These are phyloP conservation scores for Mycosphaerella sp. DNA, from an alignment of 2,329 filamentous ascomycete genomes.

Conservation along the genomic window DNA sequence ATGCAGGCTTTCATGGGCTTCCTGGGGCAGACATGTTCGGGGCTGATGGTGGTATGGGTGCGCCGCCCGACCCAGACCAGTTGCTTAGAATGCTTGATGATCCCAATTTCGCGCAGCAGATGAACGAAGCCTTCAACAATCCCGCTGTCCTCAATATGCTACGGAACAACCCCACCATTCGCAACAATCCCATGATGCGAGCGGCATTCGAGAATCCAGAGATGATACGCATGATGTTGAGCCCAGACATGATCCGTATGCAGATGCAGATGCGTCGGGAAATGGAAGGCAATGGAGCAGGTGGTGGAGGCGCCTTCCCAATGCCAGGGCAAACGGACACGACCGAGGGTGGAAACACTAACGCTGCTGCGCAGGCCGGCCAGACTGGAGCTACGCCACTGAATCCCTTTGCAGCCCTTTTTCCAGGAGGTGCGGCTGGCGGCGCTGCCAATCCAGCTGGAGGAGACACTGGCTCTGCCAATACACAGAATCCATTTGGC, in stretches of 20 bases:
- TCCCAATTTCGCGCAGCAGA: constrained; percentile 74
- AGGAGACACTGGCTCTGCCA: constrained; percentile 29
- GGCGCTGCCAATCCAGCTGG: constrained; percentile 28
- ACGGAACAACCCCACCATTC: constrained; percentile 60
- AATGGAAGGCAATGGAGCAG: constrained; percentile 50
- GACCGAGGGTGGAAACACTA: constrained; percentile 48
- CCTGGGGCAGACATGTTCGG: constrained; percentile 86
- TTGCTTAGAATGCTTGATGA: constrained; percentile 82
- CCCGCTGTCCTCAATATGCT: constrained; percentile 88
- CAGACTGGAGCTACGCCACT: constrained; percentile 23
- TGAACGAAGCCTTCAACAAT: constrained; percentile 95
- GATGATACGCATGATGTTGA: constrained; percentile 88
- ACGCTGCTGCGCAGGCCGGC: constrained; percentile 28
- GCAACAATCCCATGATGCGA: constrained; percentile 80
- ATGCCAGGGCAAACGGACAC: constrained; percentile 89
- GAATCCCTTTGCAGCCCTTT: constrained; percentile 59
- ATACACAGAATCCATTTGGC: constrained; percentile 15
- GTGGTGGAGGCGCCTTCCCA: constrained; percentile 60
- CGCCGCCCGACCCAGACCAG: constrained; percentile 72
- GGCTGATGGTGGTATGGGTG: constrained; percentile 91
- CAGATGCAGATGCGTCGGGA: constrained; percentile 74
- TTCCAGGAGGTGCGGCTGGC: constrained; percentile 36
- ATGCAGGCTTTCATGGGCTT: constrained; percentile 84
- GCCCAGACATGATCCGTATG: constrained; percentile 75
- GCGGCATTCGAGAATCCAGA: constrained; percentile 83